Evolutionary conservation across 768 basidiomycete species (phyloP), one percentile per base, ranked within the genome.

Genomic region (Exidia glandulosa): DNA sequence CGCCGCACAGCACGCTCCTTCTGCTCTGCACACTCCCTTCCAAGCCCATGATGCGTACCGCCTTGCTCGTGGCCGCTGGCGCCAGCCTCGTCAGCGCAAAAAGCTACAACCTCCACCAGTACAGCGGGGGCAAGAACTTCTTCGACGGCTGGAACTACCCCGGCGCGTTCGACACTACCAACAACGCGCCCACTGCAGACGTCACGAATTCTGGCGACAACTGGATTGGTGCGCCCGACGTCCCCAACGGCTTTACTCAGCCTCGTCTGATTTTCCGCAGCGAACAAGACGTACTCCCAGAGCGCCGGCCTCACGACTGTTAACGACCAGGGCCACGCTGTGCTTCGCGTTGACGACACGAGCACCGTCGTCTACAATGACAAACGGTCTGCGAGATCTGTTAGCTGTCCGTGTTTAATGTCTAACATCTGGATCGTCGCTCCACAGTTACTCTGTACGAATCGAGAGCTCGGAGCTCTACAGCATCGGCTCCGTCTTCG

Each of bases 271-370:
- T n/a, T n/a, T n/a, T n/a, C n/a, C n/a, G n/a, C n/a, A n/a, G 50
- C 50, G 50, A 54, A 54, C 50, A 27, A 54, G 50, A 54, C 50
- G 25, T 54, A 29, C 30, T 6, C 50, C 16, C 50, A 54, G 50
- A 10, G 12, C 25, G 50, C 25, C 16, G 50, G 50, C 50, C 62
- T 69, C 47, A 63, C 64, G 13, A 67, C 65, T 55, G 37, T 68
- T 57, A 69, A 70, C 41, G 32, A 57, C 31, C 66, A 68, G 23
- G 69, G 69, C 16, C 70, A 71, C 33, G 72, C 70, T 2, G 66
- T 73, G 57, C 65, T 73, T 57, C 66, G 66, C 59, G 71, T 71
- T 25, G 70, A 71, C 64, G 69, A 70, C 60, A 64, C 63, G 3
- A 66, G 64, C 23, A 55, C 54, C 6, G 63, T 45, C 12, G 41